Percentiles rank a stretch among this genome's conserved stretches.
Evolutionary conservation across 768 basidiomycete genomes (phyloP).

Genomic region (Suillus plorans): DNA sequence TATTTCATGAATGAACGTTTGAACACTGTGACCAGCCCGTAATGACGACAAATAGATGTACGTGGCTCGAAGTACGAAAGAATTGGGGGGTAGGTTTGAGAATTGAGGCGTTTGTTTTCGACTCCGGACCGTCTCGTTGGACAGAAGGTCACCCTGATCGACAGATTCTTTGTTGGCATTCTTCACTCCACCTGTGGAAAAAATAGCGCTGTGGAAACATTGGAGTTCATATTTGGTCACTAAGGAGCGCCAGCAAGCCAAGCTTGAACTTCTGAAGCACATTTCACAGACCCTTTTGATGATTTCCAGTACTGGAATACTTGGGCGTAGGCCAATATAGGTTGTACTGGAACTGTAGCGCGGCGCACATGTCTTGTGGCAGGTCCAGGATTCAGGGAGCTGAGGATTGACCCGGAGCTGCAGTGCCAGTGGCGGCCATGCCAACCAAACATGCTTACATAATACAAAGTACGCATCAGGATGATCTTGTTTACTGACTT

Average conservation of each 20-base stretch:
- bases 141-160: neutral
- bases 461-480: neutral
- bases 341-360: neutral
- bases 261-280: neutral
- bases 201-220: neutral
- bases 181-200: neutral
- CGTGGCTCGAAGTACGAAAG: neutral
- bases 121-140: neutral
- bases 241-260: neutral
- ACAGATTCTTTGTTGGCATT: neutral
- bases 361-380: neutral
- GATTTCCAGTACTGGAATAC: neutral
- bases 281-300: neutral
- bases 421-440: no score
- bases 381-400: neutral
- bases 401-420: no score
- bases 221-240: neutral
- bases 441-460: neutral
- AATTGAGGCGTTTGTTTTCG: neutral
- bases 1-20: neutral
- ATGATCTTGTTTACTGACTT: no score
- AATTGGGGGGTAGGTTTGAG: neutral
- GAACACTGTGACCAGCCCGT: no score
- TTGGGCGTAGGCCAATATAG: neutral
- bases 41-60: neutral